Evolutionary conservation across 2,329 filamentous ascomycete genomes (phyloP).

Genomic region (Hirsutella rhossiliensis): DNA sequence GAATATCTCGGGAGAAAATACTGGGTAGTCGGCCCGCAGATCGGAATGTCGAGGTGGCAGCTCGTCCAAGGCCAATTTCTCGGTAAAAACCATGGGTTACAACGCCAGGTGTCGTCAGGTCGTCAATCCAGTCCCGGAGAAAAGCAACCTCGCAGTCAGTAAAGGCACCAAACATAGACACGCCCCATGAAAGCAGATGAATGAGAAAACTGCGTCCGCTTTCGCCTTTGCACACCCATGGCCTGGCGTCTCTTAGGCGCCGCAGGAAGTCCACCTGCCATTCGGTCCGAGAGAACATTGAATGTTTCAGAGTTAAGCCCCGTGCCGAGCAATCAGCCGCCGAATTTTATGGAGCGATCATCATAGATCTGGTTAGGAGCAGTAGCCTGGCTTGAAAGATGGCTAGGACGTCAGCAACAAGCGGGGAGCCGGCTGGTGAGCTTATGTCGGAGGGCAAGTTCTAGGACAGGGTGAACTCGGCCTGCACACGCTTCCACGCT

Average conservation of each 20-base stretch:
- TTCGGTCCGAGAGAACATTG: background rate
- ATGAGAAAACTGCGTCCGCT: slow-evolving; percentile 27
- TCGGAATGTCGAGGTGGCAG: background rate
- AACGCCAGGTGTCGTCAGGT: background rate
- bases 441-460: background rate
- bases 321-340: slow-evolving; percentile 1
- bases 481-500: slow-evolving; percentile 6
- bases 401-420: background rate
- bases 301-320: slow-evolving; percentile 2
- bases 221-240: slow-evolving; percentile 27
- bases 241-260: slow-evolving; percentile 2
- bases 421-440: background rate
- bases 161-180: slow-evolving; percentile 37
- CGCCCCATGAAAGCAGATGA: slow-evolving; percentile 29
- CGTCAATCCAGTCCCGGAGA: slow-evolving; percentile 6
- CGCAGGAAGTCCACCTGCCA: slow-evolving; percentile 5
- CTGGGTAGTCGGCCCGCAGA: no score
- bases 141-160: slow-evolving; percentile 23
- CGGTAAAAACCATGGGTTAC: background rate
- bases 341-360: slow-evolving; percentile 3
- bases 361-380: slow-evolving; percentile 4
- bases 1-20: no score
- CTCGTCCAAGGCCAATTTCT: background rate
- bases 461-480: slow-evolving; percentile 7
- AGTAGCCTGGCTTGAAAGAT: slow-evolving; percentile 3